Percentiles rank a stretch among this genome's conserved stretches.
phyloP scores from a whole-genome alignment of 495 filamentous ascomycete genomes.

The Podospora anserina region DNA sequence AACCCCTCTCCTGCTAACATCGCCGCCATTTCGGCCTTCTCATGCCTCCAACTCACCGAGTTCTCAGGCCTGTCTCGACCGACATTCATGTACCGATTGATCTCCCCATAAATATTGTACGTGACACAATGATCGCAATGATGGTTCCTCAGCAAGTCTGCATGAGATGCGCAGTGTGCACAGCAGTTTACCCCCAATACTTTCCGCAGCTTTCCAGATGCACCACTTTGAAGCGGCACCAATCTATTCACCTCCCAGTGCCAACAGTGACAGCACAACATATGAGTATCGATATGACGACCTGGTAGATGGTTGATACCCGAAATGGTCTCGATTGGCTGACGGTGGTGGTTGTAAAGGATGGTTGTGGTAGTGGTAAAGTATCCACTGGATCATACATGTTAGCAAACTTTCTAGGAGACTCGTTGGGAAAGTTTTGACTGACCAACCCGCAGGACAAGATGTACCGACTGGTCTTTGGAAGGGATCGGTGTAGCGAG shows the following conservation, averaged over 20 bases:
- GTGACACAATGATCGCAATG: neutral
- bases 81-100: neutral
- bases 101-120: conserved; percentile 2
- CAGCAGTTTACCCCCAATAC: neutral
- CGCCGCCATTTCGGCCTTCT: neutral
- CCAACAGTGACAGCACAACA: conserved; percentile 1
- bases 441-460: conserved; percentile 1
- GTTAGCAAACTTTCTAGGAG: neutral
- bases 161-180: neutral
- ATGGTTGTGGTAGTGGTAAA: neutral
- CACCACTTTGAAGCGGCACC: neutral
- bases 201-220: neutral
- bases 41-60: neutral
- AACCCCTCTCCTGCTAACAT: neutral
- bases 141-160: neutral
- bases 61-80: neutral
- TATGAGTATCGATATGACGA: neutral
- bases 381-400: neutral
- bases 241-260: neutral
- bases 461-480: neutral
- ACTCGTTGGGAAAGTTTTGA: neutral
- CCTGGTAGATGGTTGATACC: neutral
- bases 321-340: neutral
- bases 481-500: neutral
- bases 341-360: neutral